These are phyloP conservation scores for Botrytis elliptica DNA, from an alignment of 2,329 filamentous ascomycete genomes.

Conservation along the genomic window DNA sequence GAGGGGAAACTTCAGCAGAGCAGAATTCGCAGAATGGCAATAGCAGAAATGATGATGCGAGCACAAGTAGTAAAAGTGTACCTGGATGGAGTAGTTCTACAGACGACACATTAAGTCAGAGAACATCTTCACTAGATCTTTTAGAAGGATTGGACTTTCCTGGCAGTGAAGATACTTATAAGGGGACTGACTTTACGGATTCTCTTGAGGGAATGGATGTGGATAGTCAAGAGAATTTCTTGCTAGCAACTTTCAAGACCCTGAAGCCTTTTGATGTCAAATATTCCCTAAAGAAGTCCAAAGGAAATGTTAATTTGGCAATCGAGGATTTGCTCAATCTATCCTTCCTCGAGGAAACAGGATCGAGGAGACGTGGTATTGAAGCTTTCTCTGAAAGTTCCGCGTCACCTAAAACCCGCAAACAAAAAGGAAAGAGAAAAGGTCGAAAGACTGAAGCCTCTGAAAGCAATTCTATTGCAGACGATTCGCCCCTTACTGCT, in stretches of 20 bases:
- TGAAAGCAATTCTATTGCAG: constrained; percentile 15
- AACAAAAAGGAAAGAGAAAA: constrained; percentile 44
- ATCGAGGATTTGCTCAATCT: constrained; percentile 81
- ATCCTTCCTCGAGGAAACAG: constrained; percentile 70
- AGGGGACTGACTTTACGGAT: constrained; percentile 36
- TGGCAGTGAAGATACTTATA: constrained; percentile 47
- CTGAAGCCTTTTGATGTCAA: constrained; percentile 65
- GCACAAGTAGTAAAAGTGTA: constrained; percentile 30
- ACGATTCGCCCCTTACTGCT: background rate
- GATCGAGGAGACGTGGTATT: constrained; percentile 67
- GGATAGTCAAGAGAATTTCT: constrained; percentile 60
- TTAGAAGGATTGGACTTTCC: constrained; percentile 32
- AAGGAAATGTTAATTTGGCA: constrained; percentile 64
- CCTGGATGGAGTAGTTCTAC: constrained; percentile 34
- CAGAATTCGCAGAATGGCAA: constrained; percentile 23
- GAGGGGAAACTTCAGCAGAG: constrained; percentile 3
- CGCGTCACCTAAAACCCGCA: constrained; percentile 35
- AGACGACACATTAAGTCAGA: constrained; percentile 35
- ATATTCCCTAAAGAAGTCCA: constrained; percentile 65
- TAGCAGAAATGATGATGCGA: constrained; percentile 25
- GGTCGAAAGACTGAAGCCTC: constrained; percentile 33
- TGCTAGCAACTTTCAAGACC: constrained; percentile 70
- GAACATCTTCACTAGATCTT: constrained; percentile 28
- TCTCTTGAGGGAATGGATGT: constrained; percentile 48
- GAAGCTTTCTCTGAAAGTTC: constrained; percentile 69